Conservation (phyloP, 139 green algal genomes). For the Chlorella sp. region DNA sequence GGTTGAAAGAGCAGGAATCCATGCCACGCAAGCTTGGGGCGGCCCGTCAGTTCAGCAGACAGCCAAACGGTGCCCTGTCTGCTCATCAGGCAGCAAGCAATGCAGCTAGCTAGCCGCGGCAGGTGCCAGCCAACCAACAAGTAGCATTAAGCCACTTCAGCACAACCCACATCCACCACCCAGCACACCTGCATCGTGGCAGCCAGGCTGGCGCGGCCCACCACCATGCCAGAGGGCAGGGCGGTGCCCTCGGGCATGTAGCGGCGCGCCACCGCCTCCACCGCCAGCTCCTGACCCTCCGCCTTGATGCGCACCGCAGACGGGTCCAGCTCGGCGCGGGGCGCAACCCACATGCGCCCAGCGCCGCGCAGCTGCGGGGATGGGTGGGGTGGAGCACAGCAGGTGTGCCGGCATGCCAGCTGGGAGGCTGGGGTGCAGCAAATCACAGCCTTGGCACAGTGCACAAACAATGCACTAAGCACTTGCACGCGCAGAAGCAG, state of each 20-base stretch:
- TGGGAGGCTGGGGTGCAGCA: no score
- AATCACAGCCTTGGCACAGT: no score
- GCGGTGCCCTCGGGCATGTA: slow-evolving; percentile 75
- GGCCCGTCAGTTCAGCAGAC: background rate
- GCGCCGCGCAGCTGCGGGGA: slow-evolving; percentile 47
- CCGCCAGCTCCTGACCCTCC: slow-evolving; percentile 56
- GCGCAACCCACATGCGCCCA: slow-evolving; percentile 84
- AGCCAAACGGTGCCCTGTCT: background rate
- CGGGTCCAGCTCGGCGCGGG: slow-evolving; percentile 80
- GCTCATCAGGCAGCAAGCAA: background rate
- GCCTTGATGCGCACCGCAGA: slow-evolving; percentile 77
- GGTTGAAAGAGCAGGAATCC: background rate
- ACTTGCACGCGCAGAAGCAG: no score
- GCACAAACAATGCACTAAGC: no score
- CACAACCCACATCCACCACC: background rate
- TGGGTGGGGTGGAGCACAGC: background rate
- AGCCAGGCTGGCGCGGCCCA: slow-evolving; percentile 52
- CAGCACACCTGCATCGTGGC: slow-evolving; percentile 51
- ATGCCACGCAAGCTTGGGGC: no score
- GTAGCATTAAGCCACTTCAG: background rate
- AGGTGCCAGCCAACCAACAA: background rate
- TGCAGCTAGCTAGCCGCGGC: background rate
- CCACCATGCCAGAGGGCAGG: slow-evolving; percentile 39
- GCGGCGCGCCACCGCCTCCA: slow-evolving; percentile 62
- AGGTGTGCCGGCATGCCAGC: background rate